Base-by-base conservation (phyloP, 1,284 basidiomycete species). In the Ganoderma multipileum region DNA sequence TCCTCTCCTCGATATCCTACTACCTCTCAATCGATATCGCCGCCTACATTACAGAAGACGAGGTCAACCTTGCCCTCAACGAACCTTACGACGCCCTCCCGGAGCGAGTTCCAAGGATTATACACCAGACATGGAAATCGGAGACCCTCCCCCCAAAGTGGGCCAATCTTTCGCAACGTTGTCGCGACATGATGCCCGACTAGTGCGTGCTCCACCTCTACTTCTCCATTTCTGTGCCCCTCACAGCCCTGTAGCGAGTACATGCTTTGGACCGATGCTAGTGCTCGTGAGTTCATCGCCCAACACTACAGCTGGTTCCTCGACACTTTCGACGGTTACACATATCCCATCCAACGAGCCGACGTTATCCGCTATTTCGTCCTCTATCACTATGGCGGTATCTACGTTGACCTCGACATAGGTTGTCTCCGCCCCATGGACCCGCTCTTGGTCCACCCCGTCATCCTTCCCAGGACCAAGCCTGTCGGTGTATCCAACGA, bases 61-160 rank as follows among this genome's bases (percentile, higher is more conserved):
- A 97, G 78, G 89, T 97, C 36, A 89, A 91, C 70, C 79, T 86
- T 68, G 80, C 79, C 71, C 89, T 97, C 30, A 90, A 91, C 69
- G 80, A 87, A 68, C 80, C 80, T 70, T 50, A 83, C 75, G 80
- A 85, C 76, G 82, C 83, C 73, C 83, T 84, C 64, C 84, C 86
- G 58, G 91, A 96, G 76, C 89, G 87, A 74, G 92, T 99, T 54
- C 97, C 97, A 1, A 89, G 95, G 63, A 95, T 99, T 75, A 90
- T 99, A 65, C 97, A 99, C 82, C 97, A 99, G 87, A 99, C 98
- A 26, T 99, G 97, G 97, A 98, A 98, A 84, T 91, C 92, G 23
- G 91, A 97, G 71, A 88, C 87, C 0, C 85, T 99, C 28, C 98
- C 98, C 5, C 83, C 87, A 50, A 87, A 89, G 71, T 99, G 97